These are phyloP conservation scores for Arabidopsis arenosa DNA, from an alignment of 345 rosid genomes.

Conservation along the genomic window DNA sequence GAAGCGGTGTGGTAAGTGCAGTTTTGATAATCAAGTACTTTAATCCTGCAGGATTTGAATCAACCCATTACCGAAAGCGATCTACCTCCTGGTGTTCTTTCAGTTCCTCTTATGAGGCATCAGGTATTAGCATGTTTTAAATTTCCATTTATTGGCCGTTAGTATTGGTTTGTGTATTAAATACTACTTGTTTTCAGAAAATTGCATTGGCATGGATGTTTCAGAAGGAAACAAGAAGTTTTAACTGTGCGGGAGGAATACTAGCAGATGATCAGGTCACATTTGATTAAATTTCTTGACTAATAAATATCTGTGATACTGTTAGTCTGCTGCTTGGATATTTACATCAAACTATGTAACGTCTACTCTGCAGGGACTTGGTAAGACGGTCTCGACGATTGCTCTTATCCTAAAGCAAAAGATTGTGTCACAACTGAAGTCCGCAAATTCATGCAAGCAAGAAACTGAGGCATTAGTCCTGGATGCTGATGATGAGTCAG, in stretches of 20 bases:
- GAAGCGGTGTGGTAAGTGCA: constrained; percentile 10
- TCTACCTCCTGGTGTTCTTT: constrained; percentile 72
- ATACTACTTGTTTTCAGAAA: constrained; percentile 58
- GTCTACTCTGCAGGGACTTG: constrained; percentile 79
- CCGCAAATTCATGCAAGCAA: constrained; percentile 51
- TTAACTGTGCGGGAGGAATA: constrained; percentile 89
- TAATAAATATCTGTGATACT: constrained; percentile 23
- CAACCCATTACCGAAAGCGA: constrained; percentile 77
- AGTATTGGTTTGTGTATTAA: constrained; percentile 28
- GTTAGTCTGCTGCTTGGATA: constrained; percentile 54
- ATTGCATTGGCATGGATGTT: constrained; percentile 99
- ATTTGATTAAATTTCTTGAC: constrained; percentile 19
- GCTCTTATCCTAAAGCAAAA: constrained; percentile 90
- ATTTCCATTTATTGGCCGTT: constrained; percentile 36
- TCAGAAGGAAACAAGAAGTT: constrained; percentile 85
- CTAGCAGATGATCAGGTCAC: constrained; percentile 97
- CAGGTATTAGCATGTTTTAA: constrained; percentile 66
- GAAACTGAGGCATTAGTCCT: constrained; percentile 80
- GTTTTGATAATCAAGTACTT: constrained; percentile 14
- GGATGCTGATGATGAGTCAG: constrained; percentile 75
- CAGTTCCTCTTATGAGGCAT: constrained; percentile 90
- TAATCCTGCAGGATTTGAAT: constrained; percentile 67
- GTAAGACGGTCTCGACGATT: constrained; percentile 93
- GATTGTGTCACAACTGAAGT: constrained; percentile 59
- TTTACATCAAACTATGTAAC: constrained; percentile 22